Conservation (phyloP, 306 rosid genomes). For the Dicorynia guianensis region DNA sequence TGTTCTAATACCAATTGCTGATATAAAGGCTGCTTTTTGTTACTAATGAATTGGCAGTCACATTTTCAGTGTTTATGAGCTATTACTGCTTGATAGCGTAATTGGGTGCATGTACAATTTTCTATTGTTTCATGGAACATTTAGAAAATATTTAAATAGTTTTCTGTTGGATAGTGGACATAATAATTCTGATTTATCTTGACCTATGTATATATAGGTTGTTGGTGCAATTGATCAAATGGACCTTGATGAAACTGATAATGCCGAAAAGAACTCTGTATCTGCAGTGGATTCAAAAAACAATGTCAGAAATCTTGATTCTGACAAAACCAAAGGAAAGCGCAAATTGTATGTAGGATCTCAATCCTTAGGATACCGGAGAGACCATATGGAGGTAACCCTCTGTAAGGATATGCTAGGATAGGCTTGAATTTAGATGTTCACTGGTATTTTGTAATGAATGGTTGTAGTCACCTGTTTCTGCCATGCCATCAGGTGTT, state of each 20-base stretch:
- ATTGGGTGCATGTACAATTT: constrained; percentile 20
- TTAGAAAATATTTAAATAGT: not conserved
- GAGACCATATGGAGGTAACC: constrained; percentile 92
- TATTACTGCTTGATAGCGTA: constrained; percentile 6
- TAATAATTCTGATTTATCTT: constrained; percentile 16
- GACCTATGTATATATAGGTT: constrained; percentile 60
- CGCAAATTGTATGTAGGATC: constrained; percentile 88
- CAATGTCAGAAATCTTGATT: constrained; percentile 57
- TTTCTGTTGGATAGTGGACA: constrained; percentile 8
- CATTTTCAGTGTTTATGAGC: constrained; percentile 26
- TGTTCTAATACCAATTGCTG: not conserved
- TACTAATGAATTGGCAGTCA: constrained; percentile 7
- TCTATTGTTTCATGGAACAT: not conserved
- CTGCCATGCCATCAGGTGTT: constrained; percentile 65
- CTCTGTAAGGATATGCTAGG: constrained; percentile 24
- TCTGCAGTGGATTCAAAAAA: constrained; percentile 67
- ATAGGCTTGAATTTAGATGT: constrained; percentile 7
- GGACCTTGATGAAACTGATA: constrained; percentile 84
- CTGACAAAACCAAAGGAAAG: constrained; percentile 84
- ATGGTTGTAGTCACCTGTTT: constrained; percentile 3
- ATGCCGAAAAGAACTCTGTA: constrained; percentile 68
- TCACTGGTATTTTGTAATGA: not conserved
- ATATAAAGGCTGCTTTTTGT: not conserved
- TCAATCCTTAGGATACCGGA: constrained; percentile 88
- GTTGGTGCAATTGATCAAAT: constrained; percentile 92